phyloP scores from a whole-genome alignment of 768 basidiomycete species.

The Boletus sp. region DNA sequence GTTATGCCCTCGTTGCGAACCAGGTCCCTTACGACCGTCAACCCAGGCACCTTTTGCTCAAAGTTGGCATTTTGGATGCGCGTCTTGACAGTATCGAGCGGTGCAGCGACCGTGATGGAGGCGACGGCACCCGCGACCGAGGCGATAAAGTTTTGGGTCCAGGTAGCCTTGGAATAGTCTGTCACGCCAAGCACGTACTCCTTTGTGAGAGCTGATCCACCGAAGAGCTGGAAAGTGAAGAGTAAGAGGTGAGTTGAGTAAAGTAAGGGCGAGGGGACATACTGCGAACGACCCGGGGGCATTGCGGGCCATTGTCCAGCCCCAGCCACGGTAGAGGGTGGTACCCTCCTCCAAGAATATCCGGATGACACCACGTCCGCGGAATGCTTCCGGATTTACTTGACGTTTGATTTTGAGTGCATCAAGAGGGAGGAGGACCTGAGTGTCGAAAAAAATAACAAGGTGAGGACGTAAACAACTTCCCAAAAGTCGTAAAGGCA shows the following conservation, averaged over 20 bases:
- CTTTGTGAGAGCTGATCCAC: conserved; percentile 92
- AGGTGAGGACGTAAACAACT: not conserved
- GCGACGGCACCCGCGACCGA: conserved; percentile 92
- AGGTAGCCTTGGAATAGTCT: conserved; percentile 94
- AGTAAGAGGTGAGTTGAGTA: not conserved
- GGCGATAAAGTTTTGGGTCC: conserved; percentile 95
- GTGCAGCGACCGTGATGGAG: conserved; percentile 93
- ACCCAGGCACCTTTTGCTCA: conserved; percentile 74
- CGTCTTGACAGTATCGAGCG: conserved; percentile 94
- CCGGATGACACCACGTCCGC: conserved; percentile 84
- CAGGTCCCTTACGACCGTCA: conserved; percentile 80
- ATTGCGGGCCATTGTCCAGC: conserved; percentile 98
- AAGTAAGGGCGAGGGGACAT: conserved; percentile 29
- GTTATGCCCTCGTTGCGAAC: conserved; percentile 78
- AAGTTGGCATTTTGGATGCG: conserved; percentile 99
- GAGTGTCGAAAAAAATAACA: not conserved
- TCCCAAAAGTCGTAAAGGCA: conserved; percentile 13
- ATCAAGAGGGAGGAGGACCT: conserved; percentile 94
- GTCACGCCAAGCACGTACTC: conserved; percentile 85
- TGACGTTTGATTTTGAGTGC: conserved; percentile 98
- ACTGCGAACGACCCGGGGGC: conserved; percentile 95
- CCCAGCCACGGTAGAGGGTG: conserved; percentile 94
- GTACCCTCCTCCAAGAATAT: conserved; percentile 92
- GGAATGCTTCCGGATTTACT: conserved; percentile 97
- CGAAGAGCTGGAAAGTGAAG: conserved; percentile 74